Evolutionary conservation across 192 early-diverging fungal species (phyloP), one percentile per base, ranked within the genome.

Genomic region (Coemansia sp.): DNA sequence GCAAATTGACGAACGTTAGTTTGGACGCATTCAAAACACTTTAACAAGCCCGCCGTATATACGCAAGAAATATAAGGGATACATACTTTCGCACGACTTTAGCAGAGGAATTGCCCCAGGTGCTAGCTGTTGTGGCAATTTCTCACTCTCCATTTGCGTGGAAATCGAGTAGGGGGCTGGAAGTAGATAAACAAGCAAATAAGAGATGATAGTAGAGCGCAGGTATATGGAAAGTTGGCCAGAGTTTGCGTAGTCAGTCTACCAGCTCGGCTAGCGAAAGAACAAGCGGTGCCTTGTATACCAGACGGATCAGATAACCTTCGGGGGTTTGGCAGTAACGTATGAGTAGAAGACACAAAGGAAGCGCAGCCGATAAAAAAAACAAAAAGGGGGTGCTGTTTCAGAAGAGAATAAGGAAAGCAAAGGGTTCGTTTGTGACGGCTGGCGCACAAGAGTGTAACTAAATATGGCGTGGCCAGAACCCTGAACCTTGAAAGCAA

Each of bases 71-170:
- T 7, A 53, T 12, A 53, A 21, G 14, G 23, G 9, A 39, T 53
- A 77, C 79, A 24, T 73, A 83, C 80, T 83, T 68, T 83, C 80
- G 48, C 80, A 83, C 15, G 80, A 83, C 63, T 83, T 83, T 71
- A 83, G 68, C 59, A 83, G 55, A n/a, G 80, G 80, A 66, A 83
- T 83, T 14, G 71, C 52, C 12, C 38, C 62, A 39, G 66, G 60
- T 8, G 67, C 56, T 35, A 56, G 55, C 48, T 39, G 55, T 26
- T 66, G 73, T 16, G 64, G 18, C 60, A 64, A 43, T 56, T 64
- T 68, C 16, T 45, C 15, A 20, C 61, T 63, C 16, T 44, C 75
- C 75, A 77, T 77, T 23, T 59, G 57, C 34, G 57, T 18, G 44
- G 18, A 10, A 36, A 44, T 45, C 23, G 23, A 53, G 6, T 16